A percentile compares a stretch with the other conserved stretches of the same genome.
Evolutionary conservation across 2,329 filamentous ascomycete species (phyloP).

Genomic region (Fusarium veterinarium): DNA sequence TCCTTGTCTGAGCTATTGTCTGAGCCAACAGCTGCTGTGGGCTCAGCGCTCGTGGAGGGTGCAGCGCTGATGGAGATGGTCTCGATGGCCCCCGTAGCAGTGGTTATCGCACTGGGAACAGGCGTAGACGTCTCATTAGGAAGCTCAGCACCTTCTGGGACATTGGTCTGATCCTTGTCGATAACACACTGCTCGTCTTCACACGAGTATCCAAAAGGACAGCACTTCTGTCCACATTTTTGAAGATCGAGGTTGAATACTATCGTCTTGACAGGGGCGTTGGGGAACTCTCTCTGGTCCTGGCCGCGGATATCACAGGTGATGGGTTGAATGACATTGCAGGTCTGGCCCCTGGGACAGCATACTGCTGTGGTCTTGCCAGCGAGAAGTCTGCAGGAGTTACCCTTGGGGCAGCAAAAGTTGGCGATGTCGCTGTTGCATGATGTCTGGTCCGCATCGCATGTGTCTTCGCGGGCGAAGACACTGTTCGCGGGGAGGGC

Average conservation of each 20-base stretch:
- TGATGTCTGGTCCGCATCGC: slow-evolving; percentile 61
- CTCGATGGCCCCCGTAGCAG: slow-evolving; percentile 35
- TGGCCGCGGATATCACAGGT: slow-evolving; percentile 57
- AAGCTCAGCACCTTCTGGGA: slow-evolving; percentile 48
- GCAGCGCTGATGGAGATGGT: slow-evolving; percentile 40
- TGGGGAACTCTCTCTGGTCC: slow-evolving; percentile 66
- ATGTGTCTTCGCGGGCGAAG: slow-evolving; percentile 60
- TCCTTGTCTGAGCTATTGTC: slow-evolving; percentile 17
- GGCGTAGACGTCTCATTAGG: slow-evolving; percentile 40
- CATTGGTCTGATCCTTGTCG: slow-evolving; percentile 62
- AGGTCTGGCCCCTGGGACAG: slow-evolving; percentile 70
- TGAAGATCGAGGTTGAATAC: slow-evolving; percentile 66
- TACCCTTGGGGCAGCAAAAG: slow-evolving; percentile 72
- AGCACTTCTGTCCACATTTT: slow-evolving; percentile 71
- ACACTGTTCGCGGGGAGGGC: slow-evolving; percentile 55
- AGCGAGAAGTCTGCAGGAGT: slow-evolving; percentile 70
- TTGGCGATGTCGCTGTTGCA: slow-evolving; percentile 69
- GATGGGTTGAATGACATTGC: slow-evolving; percentile 62
- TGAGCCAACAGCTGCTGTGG: slow-evolving; percentile 25
- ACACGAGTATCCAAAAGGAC: slow-evolving; percentile 79
- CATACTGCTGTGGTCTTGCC: slow-evolving; percentile 76
- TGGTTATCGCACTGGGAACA: slow-evolving; percentile 32
- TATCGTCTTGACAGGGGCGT: slow-evolving; percentile 74
- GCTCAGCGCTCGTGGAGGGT: slow-evolving; percentile 28
- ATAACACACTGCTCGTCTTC: slow-evolving; percentile 63